Base-by-base conservation (phyloP, 2,329 filamentous ascomycete genomes). In the Cryphonectria japonica region DNA sequence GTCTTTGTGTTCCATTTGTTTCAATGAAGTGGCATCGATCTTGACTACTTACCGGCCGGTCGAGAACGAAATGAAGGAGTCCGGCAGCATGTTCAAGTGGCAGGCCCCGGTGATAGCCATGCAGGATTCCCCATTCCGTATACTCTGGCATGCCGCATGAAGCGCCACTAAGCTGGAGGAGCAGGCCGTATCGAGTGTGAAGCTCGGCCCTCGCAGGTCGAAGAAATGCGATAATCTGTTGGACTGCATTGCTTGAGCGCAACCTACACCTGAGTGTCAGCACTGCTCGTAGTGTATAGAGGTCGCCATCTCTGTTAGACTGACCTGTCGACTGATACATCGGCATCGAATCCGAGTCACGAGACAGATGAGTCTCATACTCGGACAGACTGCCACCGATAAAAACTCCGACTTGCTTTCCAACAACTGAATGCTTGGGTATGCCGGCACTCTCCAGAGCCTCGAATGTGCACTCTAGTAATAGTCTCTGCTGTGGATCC, bases 211-310 rank as follows among this genome's bases (percentile, higher is more conserved):
- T 52, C 82, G 79, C 50, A 89, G 79, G 73, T 88, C 84, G 72
- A 87, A 88, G 78, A 84, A 86, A 73, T 88, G 85, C 1, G 85
- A 87, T 29, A 88, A 80, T 62, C 86, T 80, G 72, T 88, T 88
- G 0, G 86, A 85, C 71, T 87, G 81, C 77, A 88, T 86, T 13
- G 85, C 83, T 74, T 84, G 82, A 59, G 84, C 84, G 71, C 81
- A 83, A 52, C 82, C 82, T 84, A 68, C n/a, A 11, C 8, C 2
- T 2, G 46, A 22, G 46, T n/a, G 19, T 50, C 6, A 50, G 6
- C 46, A n/a, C 19, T n/a, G 22, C 1, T 59, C 4, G 50, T 32
- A 26, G 26, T 66, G 16, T 26, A 37, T 41, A 3, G 26, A 34
- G 46, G 39, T 16, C 41, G 1, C 5, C 19, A 69, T 67, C 2